These are phyloP conservation scores for Choiromyces venosus DNA, from an alignment of 495 filamentous ascomycete genomes.

Conservation along the genomic window DNA sequence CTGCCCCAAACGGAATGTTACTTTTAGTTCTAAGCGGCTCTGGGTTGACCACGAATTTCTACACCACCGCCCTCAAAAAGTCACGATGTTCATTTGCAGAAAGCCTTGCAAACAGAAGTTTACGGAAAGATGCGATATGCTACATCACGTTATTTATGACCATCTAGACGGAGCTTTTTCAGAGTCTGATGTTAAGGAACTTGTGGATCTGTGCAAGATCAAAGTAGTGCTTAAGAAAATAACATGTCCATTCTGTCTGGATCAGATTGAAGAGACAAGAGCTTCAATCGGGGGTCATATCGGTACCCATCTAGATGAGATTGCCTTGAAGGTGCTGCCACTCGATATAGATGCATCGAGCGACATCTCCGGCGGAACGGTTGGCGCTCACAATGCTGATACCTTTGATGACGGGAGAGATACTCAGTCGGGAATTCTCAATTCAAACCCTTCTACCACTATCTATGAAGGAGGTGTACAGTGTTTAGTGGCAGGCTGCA, in stretches of 20 bases:
- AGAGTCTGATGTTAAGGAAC: neutral
- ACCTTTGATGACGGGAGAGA: too few species aligned
- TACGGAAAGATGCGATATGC: slow-evolving; percentile 1
- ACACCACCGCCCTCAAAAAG: slow-evolving; percentile 11
- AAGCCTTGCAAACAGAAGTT: slow-evolving; percentile 6
- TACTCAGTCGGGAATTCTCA: too few species aligned
- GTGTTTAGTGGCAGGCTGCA: too few species aligned
- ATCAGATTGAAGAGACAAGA: neutral
- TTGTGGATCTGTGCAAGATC: slow-evolving; percentile 4
- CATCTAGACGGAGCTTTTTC: slow-evolving; percentile 4
- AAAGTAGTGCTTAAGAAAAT: neutral
- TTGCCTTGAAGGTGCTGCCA: slow-evolving; percentile 12
- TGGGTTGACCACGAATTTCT: slow-evolving; percentile 20
- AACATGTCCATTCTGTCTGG: slow-evolving; percentile 7
- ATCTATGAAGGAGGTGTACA: too few species aligned
- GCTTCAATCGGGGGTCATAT: slow-evolving; percentile 4
- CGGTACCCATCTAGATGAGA: slow-evolving; percentile 16
- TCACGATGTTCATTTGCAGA: slow-evolving; percentile 6
- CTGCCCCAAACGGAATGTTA: slow-evolving; percentile 11
- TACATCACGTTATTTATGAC: slow-evolving; percentile 7
- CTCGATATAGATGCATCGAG: neutral
- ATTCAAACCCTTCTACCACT: too few species aligned
- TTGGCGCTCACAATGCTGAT: too few species aligned
- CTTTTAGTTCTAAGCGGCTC: neutral
- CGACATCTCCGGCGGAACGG: neutral